Evolutionary conservation across 495 filamentous ascomycete species (phyloP), one percentile per base, ranked within the genome.

Genomic region (Clavariopsis aquatica): DNA sequence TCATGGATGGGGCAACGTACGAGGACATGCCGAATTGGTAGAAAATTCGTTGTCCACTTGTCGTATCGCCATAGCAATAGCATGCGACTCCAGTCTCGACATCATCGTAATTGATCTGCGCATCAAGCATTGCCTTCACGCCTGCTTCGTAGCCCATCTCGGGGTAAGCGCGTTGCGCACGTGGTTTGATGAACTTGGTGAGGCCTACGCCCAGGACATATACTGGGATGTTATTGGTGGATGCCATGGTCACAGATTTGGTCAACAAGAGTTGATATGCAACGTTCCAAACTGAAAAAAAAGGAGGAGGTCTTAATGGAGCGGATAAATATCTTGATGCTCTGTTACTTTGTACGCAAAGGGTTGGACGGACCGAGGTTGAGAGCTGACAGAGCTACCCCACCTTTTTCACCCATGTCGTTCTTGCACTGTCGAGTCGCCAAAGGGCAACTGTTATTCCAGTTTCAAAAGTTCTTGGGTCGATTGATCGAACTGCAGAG

Each of bases 181-280:
- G 84, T 1, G 93, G 93, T 81, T 96, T 98, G 83, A 96, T 90
- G 83, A 98, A 98, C 76, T 93, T 93, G 77, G 93, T 97, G 85
- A 97, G 91, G 76, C 93, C 93, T 67, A 97, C 93, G 78, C 93
- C 93, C 24, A 97, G 84, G 73, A 97, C 90, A 79, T 96, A 97
- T 79, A 81, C 82, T 60, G 82, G 83, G 43, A 24, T 62, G 12
- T 60, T 34, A 31, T 66, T 60, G 36, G 60, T 53, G 12, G 57
- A 34, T 26, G 45, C 54, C 57, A 56, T 66, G 22, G 31, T 60
- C n/a, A 8, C 15, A 17, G 38, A 10, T 43, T 43, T 17, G 3
- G 3, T 43, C 38, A 43, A 17, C 31, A 34, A 43, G 38, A 9
- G 9, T 7, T 7, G 38, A 43, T 2, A n/a, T 13, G n/a, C 3